phyloP scores from a whole-genome alignment of 257 asterid species.

The Penstemon newberryi region DNA sequence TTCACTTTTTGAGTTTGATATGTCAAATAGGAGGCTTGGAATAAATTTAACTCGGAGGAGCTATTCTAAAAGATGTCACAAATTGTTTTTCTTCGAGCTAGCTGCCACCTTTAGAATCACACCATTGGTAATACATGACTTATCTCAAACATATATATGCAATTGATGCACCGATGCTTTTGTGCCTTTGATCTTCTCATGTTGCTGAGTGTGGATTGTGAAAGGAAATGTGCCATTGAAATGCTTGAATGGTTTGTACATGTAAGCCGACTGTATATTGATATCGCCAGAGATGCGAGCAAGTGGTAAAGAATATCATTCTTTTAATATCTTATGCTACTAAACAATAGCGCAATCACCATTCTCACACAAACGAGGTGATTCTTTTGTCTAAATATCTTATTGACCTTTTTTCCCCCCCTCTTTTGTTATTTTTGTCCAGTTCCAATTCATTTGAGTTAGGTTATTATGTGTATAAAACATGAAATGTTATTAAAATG shows the following conservation, averaged over 20 bases:
- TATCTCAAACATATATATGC: conserved; percentile 29
- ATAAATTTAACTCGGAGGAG: conserved; percentile 99
- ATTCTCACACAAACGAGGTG: conserved; percentile 37
- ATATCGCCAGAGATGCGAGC: conserved; percentile 37
- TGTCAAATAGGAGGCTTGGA: conserved; percentile 89
- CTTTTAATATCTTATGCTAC: conserved; percentile 41
- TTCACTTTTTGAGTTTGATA: conserved; percentile 29
- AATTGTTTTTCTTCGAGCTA: conserved; percentile 16
- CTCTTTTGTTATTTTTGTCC: conserved; percentile 15
- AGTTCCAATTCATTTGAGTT: conserved; percentile 35
- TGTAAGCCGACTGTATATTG: conserved; percentile 48
- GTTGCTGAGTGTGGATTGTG: conserved; percentile 30
- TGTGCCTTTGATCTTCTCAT: conserved; percentile 33
- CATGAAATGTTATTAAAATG: conserved; percentile 26
- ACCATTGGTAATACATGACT: conserved; percentile 23
- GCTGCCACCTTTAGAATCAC: conserved; percentile 28
- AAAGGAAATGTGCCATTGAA: conserved; percentile 37
- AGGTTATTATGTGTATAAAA: conserved; percentile 34
- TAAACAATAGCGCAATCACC: conserved; percentile 32
- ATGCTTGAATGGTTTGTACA: conserved; percentile 39
- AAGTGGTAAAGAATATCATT: conserved; percentile 48
- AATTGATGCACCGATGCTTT: conserved; percentile 20
- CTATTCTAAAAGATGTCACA: conserved; percentile 59
- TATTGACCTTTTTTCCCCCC: conserved; percentile 24
- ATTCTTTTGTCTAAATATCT: conserved; percentile 24